Percentiles rank a stretch among this genome's conserved stretches.
phyloP scores from a whole-genome alignment of 1,284 basidiomycete genomes.

The Hemileia vastatrix region DNA sequence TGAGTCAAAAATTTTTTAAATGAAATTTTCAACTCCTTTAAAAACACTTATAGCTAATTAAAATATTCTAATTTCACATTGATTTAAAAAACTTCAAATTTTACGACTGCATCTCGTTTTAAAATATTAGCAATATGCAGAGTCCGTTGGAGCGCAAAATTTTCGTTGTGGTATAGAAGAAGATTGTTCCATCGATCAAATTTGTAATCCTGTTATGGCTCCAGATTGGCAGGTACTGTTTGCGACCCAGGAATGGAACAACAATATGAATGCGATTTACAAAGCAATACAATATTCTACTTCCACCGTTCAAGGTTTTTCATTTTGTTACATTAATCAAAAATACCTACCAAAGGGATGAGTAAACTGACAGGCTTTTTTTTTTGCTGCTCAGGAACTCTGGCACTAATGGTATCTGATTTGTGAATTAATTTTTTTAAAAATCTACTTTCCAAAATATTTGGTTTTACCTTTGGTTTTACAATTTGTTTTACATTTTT shows the following conservation, averaged over 20 bases:
- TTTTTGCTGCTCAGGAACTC: not conserved
- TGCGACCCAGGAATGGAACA: conserved; percentile 6
- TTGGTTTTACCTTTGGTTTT: no score
- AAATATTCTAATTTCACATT: not conserved
- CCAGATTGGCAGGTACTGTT: conserved; percentile 4
- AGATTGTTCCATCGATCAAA: conserved; percentile 4
- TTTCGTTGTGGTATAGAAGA: conserved; percentile 8
- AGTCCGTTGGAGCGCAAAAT: conserved; percentile 1
- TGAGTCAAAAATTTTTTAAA: not conserved
- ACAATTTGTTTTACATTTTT: not conserved
- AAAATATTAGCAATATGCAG: conserved; percentile 4
- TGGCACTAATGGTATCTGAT: conserved; percentile 17
- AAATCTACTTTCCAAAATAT: not conserved
- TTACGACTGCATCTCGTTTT: not conserved
- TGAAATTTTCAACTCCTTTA: not conserved
- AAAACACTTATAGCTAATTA: not conserved
- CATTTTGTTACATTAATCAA: no score
- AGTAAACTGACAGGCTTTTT: no score
- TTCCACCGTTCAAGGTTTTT: conserved; percentile 5
- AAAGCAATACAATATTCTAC: conserved; percentile 1
- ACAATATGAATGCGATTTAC: conserved; percentile 7
- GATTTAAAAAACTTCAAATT: not conserved
- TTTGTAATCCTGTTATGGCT: not conserved
- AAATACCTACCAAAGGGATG: no score
- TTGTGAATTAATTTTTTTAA: not conserved